These are phyloP conservation scores for Westerdykella ornata DNA, from an alignment of 2,329 filamentous ascomycete genomes.

Conservation along the genomic window DNA sequence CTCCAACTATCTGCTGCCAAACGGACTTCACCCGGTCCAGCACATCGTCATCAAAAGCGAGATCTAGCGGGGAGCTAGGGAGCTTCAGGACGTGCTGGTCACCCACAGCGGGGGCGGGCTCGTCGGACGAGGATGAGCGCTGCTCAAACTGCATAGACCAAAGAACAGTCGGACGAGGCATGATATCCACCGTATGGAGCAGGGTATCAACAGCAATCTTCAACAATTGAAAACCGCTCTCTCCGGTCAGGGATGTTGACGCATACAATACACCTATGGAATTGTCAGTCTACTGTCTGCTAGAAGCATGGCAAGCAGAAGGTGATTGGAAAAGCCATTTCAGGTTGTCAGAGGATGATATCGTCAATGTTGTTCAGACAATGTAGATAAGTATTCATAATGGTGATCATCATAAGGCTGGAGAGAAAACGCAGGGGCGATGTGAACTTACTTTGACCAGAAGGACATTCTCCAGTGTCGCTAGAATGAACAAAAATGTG, in stretches of 20 bases:
- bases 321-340: slow-evolving; percentile 44
- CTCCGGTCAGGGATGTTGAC: slow-evolving; percentile 39
- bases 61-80: slow-evolving; percentile 53
- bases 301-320: slow-evolving; percentile 10
- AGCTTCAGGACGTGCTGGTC: slow-evolving; percentile 51
- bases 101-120: slow-evolving; percentile 18
- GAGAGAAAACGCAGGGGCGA: slow-evolving; percentile 10
- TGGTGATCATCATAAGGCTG: slow-evolving; percentile 72
- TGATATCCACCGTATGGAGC: slow-evolving; percentile 33
- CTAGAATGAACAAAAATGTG: slow-evolving; percentile 70
- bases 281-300: slow-evolving; percentile 31
- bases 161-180: slow-evolving; percentile 38
- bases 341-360: slow-evolving; percentile 80
- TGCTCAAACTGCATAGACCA: slow-evolving; percentile 53
- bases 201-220: slow-evolving; percentile 41
- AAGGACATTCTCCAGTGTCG: slow-evolving; percentile 86
- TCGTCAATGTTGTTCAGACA: slow-evolving; percentile 96
- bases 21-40: slow-evolving; percentile 61
- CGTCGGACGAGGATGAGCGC: slow-evolving; percentile 15
- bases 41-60: slow-evolving; percentile 66
- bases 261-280: slow-evolving; percentile 54
- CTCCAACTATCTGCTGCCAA: slow-evolving; percentile 60
- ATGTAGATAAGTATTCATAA: slow-evolving; percentile 99
- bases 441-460: slow-evolving; percentile 73
- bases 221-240: slow-evolving; percentile 32